Base-by-base conservation (phyloP, 169 alveolate genomes). In the Cryptosporidium felis region DNA sequence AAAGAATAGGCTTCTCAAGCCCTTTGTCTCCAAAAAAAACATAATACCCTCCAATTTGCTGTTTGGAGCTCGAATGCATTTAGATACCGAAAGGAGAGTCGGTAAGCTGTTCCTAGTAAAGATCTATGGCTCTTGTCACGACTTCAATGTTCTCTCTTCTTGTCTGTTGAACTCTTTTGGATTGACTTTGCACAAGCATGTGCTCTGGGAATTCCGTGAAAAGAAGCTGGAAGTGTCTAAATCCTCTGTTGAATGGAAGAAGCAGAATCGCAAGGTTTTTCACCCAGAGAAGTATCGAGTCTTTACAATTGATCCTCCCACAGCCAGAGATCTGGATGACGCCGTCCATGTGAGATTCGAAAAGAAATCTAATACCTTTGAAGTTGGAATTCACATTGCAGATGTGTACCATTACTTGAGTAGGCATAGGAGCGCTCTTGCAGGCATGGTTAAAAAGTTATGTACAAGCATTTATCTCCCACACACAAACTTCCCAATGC, bases 251-350 rank as follows among this genome's bases (percentile, higher is more conserved):
- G 82, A 81, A 23, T 26, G 82, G 26, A 21, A n/a, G 30, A 66
- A 79, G 3, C 89, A 88, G 60, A 40, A 67, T 41, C 53, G 81
- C 14, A 90, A 58, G 36, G 5, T 66, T 14, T 65, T 60, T 23
- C 90, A 89, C 10, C 16, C 88, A 30, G 65, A 74, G 3, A 38
- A 90, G 23, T 61, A 79, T 30, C 61, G 82, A n/a, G 80, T 90
- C 16, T 80, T 89, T 51, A 89, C 94, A n/a, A 89, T 90, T 26
- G 94, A 90, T 26, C 95, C 95, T 1, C 89, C 82, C 14, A 81
- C 93, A 8, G 95, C 95, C 4, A 85, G 85, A 44, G 95, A 92
- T 79, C 51, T 91, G 30, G 95, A 90, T 46, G 95, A 90, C 63
- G 94, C 95, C 23, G 80, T 90, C 32, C 90, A 80, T 23, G 74